phyloP scores from a whole-genome alignment of 768 basidiomycete genomes.

The Amanita jacksonii region DNA sequence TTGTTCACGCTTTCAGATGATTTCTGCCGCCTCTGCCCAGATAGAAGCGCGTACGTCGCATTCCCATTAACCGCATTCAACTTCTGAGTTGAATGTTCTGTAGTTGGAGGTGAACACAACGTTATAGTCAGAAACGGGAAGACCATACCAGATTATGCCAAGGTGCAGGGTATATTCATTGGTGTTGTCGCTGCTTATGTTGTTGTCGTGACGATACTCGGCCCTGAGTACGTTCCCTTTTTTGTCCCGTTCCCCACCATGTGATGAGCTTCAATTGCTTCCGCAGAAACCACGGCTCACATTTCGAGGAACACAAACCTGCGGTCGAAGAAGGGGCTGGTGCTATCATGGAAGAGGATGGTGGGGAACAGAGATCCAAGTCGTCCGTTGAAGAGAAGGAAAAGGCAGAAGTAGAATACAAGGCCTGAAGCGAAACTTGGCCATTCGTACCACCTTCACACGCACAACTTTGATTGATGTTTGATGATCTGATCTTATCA shows the following conservation, averaged over 20 bases:
- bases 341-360: constrained; percentile 18
- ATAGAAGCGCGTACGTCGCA: constrained; percentile 58
- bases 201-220: constrained; percentile 65
- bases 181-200: constrained; percentile 75
- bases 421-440: not conserved
- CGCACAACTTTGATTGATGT: too few relatives aligned
- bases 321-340: constrained; percentile 73
- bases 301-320: constrained; percentile 76
- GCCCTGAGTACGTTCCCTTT: constrained; percentile 49
- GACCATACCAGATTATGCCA: constrained; percentile 57
- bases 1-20: constrained; percentile 27
- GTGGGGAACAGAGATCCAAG: not conserved
- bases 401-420: not conserved
- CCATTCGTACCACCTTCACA: too few relatives aligned
- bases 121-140: constrained; percentile 35
- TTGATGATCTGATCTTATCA: too few relatives aligned
- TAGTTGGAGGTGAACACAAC: constrained; percentile 54
- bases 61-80: not conserved
- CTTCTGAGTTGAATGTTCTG: constrained; percentile 9
- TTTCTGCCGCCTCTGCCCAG: constrained; percentile 67
- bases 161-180: constrained; percentile 80
- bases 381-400: constrained; percentile 1
- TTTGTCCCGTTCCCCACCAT: not conserved
- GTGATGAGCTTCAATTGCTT: not conserved
- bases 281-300: constrained; percentile 58